Conservation (phyloP, 306 rosid genomes). For the Vigna hirtella region DNA sequence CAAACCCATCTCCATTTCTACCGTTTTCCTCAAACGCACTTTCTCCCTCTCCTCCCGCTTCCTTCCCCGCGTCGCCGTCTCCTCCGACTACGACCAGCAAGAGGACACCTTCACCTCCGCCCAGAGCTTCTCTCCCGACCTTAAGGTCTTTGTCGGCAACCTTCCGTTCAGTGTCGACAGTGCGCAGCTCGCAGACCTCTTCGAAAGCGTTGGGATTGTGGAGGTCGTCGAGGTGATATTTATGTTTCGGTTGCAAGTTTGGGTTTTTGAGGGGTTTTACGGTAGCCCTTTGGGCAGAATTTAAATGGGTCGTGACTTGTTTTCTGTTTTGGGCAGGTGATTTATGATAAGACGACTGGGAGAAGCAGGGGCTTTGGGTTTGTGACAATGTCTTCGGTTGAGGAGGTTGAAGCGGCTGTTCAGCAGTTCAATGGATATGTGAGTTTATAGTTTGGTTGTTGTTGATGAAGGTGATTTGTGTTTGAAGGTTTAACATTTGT, state of each 20-base stretch:
- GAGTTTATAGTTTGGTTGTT: slow-evolving; percentile 43
- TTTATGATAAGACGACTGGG: slow-evolving; percentile 88
- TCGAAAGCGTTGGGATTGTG: slow-evolving; percentile 77
- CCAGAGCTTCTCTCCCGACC: slow-evolving; percentile 57
- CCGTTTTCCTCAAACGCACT: slow-evolving; percentile 48
- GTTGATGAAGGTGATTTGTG: not conserved
- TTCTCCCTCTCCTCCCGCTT: slow-evolving; percentile 53
- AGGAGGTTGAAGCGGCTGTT: slow-evolving; percentile 83
- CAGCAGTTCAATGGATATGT: slow-evolving; percentile 92
- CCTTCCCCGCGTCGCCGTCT: slow-evolving; percentile 60
- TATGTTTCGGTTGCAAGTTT: slow-evolving; percentile 4
- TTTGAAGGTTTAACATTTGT: not conserved
- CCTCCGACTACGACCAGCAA: slow-evolving; percentile 79
- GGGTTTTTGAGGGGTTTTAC: not conserved
- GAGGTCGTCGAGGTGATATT: slow-evolving; percentile 84
- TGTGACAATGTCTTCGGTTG: slow-evolving; percentile 83
- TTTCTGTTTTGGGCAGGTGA: slow-evolving; percentile 54
- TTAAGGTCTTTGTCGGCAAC: slow-evolving; percentile 83
- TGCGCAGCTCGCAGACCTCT: slow-evolving; percentile 81
- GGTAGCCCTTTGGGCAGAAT: not conserved
- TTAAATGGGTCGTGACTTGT: not conserved
- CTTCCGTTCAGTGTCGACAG: slow-evolving; percentile 87
- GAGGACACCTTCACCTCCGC: slow-evolving; percentile 57
- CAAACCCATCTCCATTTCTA: slow-evolving; percentile 61
- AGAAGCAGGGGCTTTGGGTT: slow-evolving; percentile 97